phyloP scores from a whole-genome alignment of 2,329 filamentous ascomycete species.

The Alternaria conjuncta region DNA sequence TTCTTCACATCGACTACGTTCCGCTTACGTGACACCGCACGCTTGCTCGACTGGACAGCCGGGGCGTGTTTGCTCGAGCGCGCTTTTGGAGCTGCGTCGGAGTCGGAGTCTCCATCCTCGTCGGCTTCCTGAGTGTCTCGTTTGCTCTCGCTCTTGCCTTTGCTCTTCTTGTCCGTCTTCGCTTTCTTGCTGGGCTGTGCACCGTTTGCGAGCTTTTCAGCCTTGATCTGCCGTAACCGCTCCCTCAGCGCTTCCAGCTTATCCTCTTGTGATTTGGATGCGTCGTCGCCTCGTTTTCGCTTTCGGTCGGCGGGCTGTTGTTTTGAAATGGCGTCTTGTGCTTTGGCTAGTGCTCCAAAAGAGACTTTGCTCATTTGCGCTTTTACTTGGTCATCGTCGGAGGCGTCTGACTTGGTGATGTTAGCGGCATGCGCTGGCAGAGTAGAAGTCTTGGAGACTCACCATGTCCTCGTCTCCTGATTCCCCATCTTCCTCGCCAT shows the following conservation, averaged over 20 bases:
- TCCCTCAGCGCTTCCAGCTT: slow-evolving; percentile 56
- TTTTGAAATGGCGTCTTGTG: slow-evolving; percentile 71
- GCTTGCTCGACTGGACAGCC: slow-evolving; percentile 79
- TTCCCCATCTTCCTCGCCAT: slow-evolving; percentile 34
- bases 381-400: slow-evolving; percentile 52
- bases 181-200: slow-evolving; percentile 28
- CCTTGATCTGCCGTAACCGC: slow-evolving; percentile 53
- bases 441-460: background rate
- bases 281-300: slow-evolving; percentile 52
- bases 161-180: slow-evolving; percentile 18
- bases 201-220: slow-evolving; percentile 43
- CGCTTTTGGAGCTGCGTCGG: slow-evolving; percentile 46
- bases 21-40: slow-evolving; percentile 80
- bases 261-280: slow-evolving; percentile 51
- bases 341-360: slow-evolving; percentile 89
- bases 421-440: slow-evolving; percentile 12
- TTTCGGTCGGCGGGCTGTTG: slow-evolving; percentile 42
- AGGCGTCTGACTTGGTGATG: slow-evolving; percentile 34
- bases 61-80: slow-evolving; percentile 88
- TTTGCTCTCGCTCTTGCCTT: slow-evolving; percentile 31
- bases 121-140: slow-evolving; percentile 41
- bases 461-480: slow-evolving; percentile 39
- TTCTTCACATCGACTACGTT: slow-evolving; percentile 71
- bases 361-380: slow-evolving; percentile 68
- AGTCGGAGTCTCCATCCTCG: slow-evolving; percentile 37